phyloP scores from a whole-genome alignment of 176 grass and related monocot genomes.

The Paspalum notatum region DNA sequence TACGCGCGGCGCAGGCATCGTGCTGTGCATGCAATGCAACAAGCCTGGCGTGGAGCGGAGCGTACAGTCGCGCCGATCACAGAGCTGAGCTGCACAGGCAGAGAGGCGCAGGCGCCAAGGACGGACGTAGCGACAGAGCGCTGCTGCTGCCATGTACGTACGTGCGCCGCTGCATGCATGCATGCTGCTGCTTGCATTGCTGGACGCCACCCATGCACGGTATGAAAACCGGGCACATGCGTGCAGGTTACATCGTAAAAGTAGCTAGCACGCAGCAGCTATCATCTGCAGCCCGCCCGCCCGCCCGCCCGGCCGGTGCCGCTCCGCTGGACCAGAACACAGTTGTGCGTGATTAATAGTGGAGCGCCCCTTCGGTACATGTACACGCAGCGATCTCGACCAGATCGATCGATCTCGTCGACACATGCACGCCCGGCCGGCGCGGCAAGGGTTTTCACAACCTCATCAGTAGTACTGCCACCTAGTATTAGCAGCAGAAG shows the following conservation, averaged over 20 bases:
- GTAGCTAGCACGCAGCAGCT: constrained; percentile 22
- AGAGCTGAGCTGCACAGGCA: not conserved
- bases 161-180: constrained; percentile 5
- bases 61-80: constrained; percentile 32
- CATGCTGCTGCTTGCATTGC: constrained; percentile 14
- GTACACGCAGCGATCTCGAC: no score
- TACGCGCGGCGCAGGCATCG: no score
- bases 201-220: constrained; percentile 30
- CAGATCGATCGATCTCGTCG: no score
- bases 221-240: constrained; percentile 32
- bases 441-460: no score
- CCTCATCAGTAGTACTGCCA: not conserved
- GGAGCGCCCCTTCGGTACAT: not conserved
- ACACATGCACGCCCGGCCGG: no score
- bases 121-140: not conserved
- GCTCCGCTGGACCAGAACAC: constrained; percentile 30
- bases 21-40: no score
- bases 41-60: not conserved
- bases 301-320: not conserved
- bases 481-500: not conserved
- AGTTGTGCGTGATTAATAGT: constrained; percentile 32
- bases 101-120: not conserved
- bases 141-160: not conserved
- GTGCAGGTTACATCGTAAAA: constrained; percentile 8
- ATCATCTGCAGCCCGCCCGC: not conserved